Percentiles rank a stretch among this genome's conserved stretches.
These are phyloP conservation scores for Alternaria burnsii DNA, from an alignment of 2,329 filamentous ascomycete species.

Conservation along the genomic window DNA sequence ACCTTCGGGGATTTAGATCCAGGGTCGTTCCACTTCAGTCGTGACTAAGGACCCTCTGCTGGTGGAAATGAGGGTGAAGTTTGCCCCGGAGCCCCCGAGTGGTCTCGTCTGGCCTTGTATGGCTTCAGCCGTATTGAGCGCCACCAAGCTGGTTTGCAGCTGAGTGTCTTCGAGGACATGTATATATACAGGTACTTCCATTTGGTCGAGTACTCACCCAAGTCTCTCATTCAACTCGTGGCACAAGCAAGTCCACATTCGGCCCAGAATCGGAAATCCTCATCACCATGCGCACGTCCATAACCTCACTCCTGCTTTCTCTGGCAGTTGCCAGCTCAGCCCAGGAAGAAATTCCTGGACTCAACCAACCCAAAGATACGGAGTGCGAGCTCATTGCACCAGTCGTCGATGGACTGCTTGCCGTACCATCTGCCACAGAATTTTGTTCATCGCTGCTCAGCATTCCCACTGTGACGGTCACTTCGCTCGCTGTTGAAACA, in stretches of 20 bases:
- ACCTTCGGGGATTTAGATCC: background rate
- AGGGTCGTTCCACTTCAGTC: background rate
- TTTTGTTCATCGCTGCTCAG: conserved; percentile 3
- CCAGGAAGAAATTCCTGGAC: background rate
- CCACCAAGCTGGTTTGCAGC: background rate
- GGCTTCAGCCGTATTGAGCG: background rate
- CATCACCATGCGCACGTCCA: background rate
- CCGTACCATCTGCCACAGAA: background rate
- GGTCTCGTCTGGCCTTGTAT: background rate
- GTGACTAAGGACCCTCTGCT: background rate
- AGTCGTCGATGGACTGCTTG: background rate
- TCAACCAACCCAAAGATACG: background rate
- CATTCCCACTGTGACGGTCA: background rate
- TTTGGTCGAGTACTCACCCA: background rate
- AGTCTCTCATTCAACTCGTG: background rate
- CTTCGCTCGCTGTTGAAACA: background rate
- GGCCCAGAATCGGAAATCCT: background rate
- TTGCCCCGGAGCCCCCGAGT: background rate
- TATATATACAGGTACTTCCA: background rate
- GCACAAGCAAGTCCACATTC: background rate
- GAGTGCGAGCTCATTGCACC: background rate
- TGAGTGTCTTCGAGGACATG: too few species aligned
- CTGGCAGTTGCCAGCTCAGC: conserved; percentile 1
- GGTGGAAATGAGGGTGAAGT: background rate
- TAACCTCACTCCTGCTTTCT: conserved; percentile 3